phyloP scores from a whole-genome alignment of 257 asterid genomes.

The Solanum clarkiae region DNA sequence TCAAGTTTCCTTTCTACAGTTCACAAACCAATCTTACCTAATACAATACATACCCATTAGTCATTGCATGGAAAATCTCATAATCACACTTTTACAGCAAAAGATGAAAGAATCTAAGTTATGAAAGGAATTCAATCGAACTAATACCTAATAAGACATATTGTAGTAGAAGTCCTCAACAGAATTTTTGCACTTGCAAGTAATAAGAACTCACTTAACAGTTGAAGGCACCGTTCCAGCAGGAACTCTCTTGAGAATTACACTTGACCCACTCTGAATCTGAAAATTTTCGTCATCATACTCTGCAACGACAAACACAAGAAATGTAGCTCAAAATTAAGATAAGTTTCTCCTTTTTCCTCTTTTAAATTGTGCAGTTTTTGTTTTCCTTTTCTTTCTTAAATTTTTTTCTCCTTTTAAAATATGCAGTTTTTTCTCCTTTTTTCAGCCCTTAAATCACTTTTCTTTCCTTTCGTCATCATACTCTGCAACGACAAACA shows the following conservation, averaged over 20 bases:
- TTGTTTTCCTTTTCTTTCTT: too few species aligned
- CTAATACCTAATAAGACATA: neutral
- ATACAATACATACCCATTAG: neutral
- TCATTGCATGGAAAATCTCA: neutral
- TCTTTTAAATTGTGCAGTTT: too few species aligned
- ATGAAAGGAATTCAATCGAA: neutral
- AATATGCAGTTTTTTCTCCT: too few species aligned
- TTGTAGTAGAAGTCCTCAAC: neutral
- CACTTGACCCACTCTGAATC: constrained; percentile 65
- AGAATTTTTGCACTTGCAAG: neutral
- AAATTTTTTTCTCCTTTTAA: too few species aligned
- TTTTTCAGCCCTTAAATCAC: too few species aligned
- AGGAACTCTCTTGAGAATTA: constrained; percentile 76
- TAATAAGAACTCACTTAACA: constrained; percentile 26
- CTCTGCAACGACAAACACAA: constrained; percentile 21
- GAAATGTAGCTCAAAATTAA: neutral
- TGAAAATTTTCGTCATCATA: constrained; percentile 43
- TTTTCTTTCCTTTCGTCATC: constrained; percentile 22
- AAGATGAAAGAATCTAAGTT: neutral
- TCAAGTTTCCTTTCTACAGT: neutral
- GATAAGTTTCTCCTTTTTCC: neutral
- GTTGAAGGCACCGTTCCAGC: constrained; percentile 25
- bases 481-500: constrained; percentile 29
- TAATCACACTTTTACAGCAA: neutral
- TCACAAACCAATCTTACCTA: neutral